Evolutionary conservation across 768 basidiomycete species (phyloP).

Genomic region (Suillus brevipes): DNA sequence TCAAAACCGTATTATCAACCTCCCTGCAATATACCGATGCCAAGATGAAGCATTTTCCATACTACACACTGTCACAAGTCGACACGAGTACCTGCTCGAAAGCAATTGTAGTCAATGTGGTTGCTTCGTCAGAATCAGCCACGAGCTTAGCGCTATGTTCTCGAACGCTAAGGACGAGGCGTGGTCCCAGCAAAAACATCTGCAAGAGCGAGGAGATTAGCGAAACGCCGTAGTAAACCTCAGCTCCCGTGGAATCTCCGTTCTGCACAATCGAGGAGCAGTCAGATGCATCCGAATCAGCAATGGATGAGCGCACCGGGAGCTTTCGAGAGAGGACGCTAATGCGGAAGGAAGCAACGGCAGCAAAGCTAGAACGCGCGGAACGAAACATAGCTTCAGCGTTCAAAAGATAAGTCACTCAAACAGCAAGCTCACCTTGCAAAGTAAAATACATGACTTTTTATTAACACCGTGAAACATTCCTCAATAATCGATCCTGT

Average conservation of each 20-base stretch:
- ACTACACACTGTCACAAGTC: not conserved
- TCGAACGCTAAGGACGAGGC: not conserved
- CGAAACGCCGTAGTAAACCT: not conserved
- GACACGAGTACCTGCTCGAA: not conserved
- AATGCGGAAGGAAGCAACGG: not conserved
- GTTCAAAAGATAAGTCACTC: not conserved
- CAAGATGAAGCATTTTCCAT: not conserved
- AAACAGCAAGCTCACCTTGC: not conserved
- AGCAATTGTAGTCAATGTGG: not conserved
- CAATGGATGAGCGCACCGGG: not conserved
- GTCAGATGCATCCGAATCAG: not conserved
- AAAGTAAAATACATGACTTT: not conserved
- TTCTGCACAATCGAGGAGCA: not conserved
- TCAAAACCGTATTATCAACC: not conserved
- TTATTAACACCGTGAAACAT: not conserved
- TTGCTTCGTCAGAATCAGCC: not conserved
- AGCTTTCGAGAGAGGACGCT: not conserved
- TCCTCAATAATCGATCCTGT: not conserved
- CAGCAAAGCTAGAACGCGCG: not conserved
- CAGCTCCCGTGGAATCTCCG: not conserved
- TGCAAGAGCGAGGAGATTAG: not conserved
- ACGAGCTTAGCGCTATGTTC: not conserved
- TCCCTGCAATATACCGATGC: not conserved
- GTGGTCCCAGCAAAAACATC: slow-evolving; percentile 1
- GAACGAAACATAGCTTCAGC: not conserved